Conservation (phyloP, 106 monocot genomes). For the Phalaenopsis equestris region DNA sequence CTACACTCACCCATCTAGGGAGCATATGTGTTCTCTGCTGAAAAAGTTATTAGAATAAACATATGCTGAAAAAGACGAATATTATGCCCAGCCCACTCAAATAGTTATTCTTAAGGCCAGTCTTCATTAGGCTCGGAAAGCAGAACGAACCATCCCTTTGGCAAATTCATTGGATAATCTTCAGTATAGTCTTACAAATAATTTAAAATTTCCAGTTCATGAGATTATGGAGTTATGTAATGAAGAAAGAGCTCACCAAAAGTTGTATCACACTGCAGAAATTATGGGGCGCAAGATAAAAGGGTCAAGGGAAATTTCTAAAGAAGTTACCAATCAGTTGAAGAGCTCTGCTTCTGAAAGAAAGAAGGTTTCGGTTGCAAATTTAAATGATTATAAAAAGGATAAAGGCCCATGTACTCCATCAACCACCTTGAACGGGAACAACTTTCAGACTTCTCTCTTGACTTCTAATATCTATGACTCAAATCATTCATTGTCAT, state of each 20-base stretch:
- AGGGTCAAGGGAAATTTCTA: conserved; percentile 41
- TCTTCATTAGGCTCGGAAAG: conserved; percentile 28
- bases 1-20: conserved; percentile 17
- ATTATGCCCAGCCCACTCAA: conserved; percentile 17
- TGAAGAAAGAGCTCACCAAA: conserved; percentile 25
- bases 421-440: conserved; percentile 5
- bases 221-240: conserved; percentile 13
- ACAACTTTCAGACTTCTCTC: conserved; percentile 6
- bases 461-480: conserved; percentile 21
- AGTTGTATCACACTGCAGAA: conserved; percentile 16
- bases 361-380: conserved; percentile 5
- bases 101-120: conserved; percentile 82
- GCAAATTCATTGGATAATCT: conserved; percentile 7
- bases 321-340: conserved; percentile 39
- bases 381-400: conserved; percentile 6
- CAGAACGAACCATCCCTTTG: conserved; percentile 11
- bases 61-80: conserved; percentile 17
- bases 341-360: conserved; percentile 11
- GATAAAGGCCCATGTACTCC: conserved; percentile 13
- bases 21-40: conserved; percentile 19
- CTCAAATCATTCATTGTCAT: conserved; percentile 20
- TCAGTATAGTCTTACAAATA: conserved; percentile 11
- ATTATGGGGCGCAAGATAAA: conserved; percentile 10
- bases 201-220: conserved; percentile 11
- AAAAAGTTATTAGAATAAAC: conserved; percentile 25